Base-by-base conservation (phyloP, 2,329 filamentous ascomycete species). In the Plenodomus lindquistii region DNA sequence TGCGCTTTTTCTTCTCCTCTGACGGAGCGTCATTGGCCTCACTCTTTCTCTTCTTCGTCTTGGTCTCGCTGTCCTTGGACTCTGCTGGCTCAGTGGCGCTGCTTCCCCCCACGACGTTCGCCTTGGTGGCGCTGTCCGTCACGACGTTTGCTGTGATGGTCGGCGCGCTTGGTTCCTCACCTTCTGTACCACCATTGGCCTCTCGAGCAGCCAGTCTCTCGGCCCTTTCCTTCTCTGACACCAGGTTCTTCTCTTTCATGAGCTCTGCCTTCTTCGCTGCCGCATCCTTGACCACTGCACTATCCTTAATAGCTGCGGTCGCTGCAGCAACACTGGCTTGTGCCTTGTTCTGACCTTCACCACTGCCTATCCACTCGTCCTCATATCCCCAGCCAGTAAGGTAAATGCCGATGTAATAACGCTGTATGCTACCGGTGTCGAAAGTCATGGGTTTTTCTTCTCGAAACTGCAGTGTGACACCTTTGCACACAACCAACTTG, bases 281-380 rank as follows among this genome's bases (percentile, higher is more conserved):
- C 0, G 59, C 63, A 16, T 55, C 46, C 29, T 57, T 48, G 2
- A 59, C 37, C 3, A 60, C 51, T 7, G 31, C 15, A 18, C 52
- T 62, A 21, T 60, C 62, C 36, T 79, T 75, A 65, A 92, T 62
- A 0, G 86, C 87, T 57, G 77, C 75, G 36, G 75, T 71, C 1
- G 89, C 89, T 1, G 88, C 88, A 56, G 81, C 85, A 13, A 81
- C 75, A 0, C 85, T 85, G 1, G 88, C 89, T 47, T 89, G 85
- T 47, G 81, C 83, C 73, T 91, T 91, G 45, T 80, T 83, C 54
- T 83, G 72, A 1, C 81, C 88, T 24, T 79, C 81, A 0, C 87
- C 88, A 37, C 76, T 77, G 0, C 85, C 88, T 5, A 92, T 71
- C 47, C 81, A 73, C 65, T 83, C 81, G 40, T 81, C 75, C 24